These are phyloP conservation scores for Trypethelium eluteriae DNA, from an alignment of 495 filamentous ascomycete genomes.

Conservation along the genomic window DNA sequence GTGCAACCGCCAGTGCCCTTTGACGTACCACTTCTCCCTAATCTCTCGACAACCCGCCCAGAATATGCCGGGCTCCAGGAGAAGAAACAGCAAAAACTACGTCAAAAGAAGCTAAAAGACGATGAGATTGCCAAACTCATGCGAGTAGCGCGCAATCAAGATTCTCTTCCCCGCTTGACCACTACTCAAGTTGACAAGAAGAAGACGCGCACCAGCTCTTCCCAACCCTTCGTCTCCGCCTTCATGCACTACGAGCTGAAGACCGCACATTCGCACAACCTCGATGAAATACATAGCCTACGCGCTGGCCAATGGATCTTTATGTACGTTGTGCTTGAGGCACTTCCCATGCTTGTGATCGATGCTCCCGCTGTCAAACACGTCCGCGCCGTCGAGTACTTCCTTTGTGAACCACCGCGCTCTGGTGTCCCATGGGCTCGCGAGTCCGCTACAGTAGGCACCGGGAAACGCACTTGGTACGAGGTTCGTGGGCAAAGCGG, in stretches of 20 bases:
- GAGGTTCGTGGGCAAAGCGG: constrained; percentile 46
- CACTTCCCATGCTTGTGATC: constrained; percentile 79
- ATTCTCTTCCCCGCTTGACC: constrained; percentile 42
- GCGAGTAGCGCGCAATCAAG: constrained; percentile 67
- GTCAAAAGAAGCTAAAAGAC: constrained; percentile 61
- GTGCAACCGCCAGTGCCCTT: constrained; percentile 88
- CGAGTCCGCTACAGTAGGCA: constrained; percentile 42
- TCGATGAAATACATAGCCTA: constrained; percentile 67
- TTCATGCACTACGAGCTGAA: constrained; percentile 80
- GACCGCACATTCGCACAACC: constrained; percentile 59
- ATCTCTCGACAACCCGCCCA: constrained; percentile 52
- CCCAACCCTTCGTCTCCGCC: constrained; percentile 62
- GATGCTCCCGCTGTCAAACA: constrained; percentile 74
- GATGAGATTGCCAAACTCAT: constrained; percentile 69
- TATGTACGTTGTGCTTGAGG: constrained; percentile 83
- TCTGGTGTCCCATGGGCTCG: constrained; percentile 80
- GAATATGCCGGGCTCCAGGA: constrained; percentile 53
- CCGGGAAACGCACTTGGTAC: constrained; percentile 65
- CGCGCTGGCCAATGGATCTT: constrained; percentile 90
- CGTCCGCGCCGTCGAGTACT: constrained; percentile 84
- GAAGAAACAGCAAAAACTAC: constrained; percentile 61
- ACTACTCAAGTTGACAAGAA: constrained; percentile 11
- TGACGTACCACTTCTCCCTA: constrained; percentile 73
- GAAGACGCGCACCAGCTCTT: constrained; percentile 15
- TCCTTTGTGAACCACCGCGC: constrained; percentile 84